These are phyloP conservation scores for Knoxia roxburghii DNA, from an alignment of 257 asterid species.

Conservation along the genomic window DNA sequence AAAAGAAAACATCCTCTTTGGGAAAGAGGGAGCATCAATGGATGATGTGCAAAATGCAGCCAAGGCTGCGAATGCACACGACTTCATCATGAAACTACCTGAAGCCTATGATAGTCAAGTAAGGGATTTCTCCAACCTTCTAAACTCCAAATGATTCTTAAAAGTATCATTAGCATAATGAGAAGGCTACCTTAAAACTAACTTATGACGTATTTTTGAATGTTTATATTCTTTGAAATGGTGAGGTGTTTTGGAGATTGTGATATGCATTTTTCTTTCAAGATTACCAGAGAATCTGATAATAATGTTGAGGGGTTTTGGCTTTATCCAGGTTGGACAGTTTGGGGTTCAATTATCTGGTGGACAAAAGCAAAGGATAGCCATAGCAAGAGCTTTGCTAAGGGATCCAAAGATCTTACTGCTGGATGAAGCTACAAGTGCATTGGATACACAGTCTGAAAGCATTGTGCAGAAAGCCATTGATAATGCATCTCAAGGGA, in stretches of 20 bases:
- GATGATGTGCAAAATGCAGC: conserved; percentile 67
- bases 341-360: conserved; percentile 77
- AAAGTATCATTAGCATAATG: too few species aligned
- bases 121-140: conserved; percentile 15
- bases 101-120: conserved; percentile 71
- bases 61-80: conserved; percentile 70
- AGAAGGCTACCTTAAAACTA: too few species aligned
- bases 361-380: conserved; percentile 83
- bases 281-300: not conserved
- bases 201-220: not conserved
- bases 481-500: conserved; percentile 61
- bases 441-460: conserved; percentile 70
- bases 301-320: not conserved
- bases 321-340: conserved; percentile 61
- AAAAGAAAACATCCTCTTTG: conserved; percentile 62
- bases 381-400: conserved; percentile 77
- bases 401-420: conserved; percentile 65
- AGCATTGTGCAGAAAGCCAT: conserved; percentile 63
- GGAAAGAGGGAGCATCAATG: conserved; percentile 62
- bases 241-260: not conserved
- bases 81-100: conserved; percentile 55
- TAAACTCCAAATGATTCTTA: not conserved
- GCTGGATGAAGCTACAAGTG: conserved; percentile 83
- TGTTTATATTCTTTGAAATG: not conserved
- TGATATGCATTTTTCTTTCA: not conserved